Conservation (phyloP, 2,329 filamentous ascomycete species). For the Trematosphaeria pertusa region DNA sequence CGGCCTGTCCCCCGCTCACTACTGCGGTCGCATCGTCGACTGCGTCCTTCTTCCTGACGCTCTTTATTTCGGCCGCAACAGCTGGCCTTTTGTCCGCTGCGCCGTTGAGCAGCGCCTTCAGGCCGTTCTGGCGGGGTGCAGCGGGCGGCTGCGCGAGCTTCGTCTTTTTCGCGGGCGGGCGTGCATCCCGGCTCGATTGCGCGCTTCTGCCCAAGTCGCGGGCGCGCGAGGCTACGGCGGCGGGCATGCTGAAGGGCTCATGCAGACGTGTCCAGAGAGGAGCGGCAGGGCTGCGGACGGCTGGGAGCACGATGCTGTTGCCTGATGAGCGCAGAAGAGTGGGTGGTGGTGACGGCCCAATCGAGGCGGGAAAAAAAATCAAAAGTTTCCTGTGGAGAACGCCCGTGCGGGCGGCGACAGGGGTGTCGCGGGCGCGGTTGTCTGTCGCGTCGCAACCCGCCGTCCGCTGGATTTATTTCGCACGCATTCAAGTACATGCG, state of each 20-base stretch:
- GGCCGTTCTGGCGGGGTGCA: constrained; percentile 31
- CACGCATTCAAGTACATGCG: too few relatives aligned
- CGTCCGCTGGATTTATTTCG: too few relatives aligned
- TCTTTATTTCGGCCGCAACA: constrained; percentile 59
- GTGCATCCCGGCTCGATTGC: constrained; percentile 32
- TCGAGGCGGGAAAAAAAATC: constrained; percentile 26
- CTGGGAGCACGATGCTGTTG: constrained; percentile 21
- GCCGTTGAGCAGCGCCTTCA: constrained; percentile 42
- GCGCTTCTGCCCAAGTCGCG: constrained; percentile 21
- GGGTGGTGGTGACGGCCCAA: constrained; percentile 16
- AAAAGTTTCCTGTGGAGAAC: constrained; percentile 29
- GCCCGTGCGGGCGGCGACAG: constrained; percentile 14
- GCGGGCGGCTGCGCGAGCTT: constrained; percentile 41
- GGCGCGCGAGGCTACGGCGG: constrained; percentile 39
- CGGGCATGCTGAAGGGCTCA: constrained; percentile 36
- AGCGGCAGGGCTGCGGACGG: constrained; percentile 7
- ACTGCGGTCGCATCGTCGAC: constrained; percentile 65
- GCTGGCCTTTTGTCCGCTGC: constrained; percentile 42
- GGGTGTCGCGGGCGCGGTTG: constrained; percentile 8
- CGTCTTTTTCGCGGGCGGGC: constrained; percentile 47
- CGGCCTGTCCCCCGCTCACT: constrained; percentile 58
- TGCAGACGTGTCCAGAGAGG: constrained; percentile 18
- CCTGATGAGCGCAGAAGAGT: constrained; percentile 30
- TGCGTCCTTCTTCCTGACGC: constrained; percentile 58
- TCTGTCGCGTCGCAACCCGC: constrained; percentile 10